These are phyloP conservation scores for Austroboletus eburneus DNA, from an alignment of 768 basidiomycete species.

Conservation along the genomic window DNA sequence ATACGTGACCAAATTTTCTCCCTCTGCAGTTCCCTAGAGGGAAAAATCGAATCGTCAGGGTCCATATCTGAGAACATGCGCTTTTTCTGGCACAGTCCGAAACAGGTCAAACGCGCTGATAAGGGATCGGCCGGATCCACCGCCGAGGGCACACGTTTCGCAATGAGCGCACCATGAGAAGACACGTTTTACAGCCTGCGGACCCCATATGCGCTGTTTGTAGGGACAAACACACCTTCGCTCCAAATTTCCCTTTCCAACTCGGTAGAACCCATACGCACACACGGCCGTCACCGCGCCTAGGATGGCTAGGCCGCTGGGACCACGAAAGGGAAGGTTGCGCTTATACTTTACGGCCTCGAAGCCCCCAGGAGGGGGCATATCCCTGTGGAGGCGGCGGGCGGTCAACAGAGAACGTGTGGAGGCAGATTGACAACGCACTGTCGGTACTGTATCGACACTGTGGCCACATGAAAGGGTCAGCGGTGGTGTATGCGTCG, in stretches of 20 bases:
- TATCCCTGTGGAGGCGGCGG: conserved; percentile 58
- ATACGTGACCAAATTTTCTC: conserved; percentile 96
- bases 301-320: conserved; percentile 80
- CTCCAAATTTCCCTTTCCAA: conserved; percentile 89
- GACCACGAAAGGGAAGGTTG: conserved; percentile 86
- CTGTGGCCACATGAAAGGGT: conserved; percentile 3
- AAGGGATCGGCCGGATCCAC: conserved; percentile 43
- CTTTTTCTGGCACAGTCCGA: conserved; percentile 43
- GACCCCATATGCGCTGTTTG: conserved; percentile 35
- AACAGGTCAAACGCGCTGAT: conserved; percentile 36
- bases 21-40: conserved; percentile 80
- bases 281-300: conserved; percentile 83
- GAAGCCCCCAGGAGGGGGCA: conserved; percentile 94
- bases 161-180: conserved; percentile 51
- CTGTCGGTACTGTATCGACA: conserved; percentile 30
- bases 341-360: conserved; percentile 92
- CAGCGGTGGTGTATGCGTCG: background rate
- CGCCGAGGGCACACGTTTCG: conserved; percentile 60
- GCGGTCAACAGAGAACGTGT: conserved; percentile 3
- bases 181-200: conserved; percentile 70
- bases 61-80: conserved; percentile 42
- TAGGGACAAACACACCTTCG: conserved; percentile 64
- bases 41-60: conserved; percentile 28
- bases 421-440: conserved; percentile 17
- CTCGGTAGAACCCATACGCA: conserved; percentile 86